Evolutionary conservation across 192 early-diverging fungal species (phyloP), one percentile per base, ranked within the genome.

Genomic region (Allomyces javanicus): DNA sequence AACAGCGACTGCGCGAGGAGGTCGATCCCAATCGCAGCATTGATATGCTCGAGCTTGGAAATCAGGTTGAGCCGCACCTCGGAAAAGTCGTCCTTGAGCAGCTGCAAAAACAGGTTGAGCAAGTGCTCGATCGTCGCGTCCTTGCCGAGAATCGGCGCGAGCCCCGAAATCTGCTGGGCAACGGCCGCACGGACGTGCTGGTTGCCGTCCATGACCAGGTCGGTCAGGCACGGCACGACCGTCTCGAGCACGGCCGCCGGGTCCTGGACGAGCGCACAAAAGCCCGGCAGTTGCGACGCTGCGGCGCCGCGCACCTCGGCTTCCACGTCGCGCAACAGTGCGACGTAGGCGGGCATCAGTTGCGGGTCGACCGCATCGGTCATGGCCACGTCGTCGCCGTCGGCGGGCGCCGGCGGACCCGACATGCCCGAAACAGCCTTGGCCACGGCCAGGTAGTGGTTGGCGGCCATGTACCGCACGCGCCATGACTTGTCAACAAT

Each of bases 21-120:
- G 67, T 99, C 93, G 68, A 99, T 95, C 62, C 96, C 96, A 71
- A 99, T 96, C 62, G 90, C 89, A 65, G 87, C 79, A 75, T 99
- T 96, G 22, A 97, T 93, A 45, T 85, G 84, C 69, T 99, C 94
- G 44, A 99, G 81, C 77, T 96, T 94, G 17, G 93, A 96, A 71
- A 99, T 99, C 66, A 99, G 92, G 77, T 96, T 96, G 25, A 99
- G 83, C 64, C 96, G 89, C 64, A 99, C 96, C 63, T 99, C 96
- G 19, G 93, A 85, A 70, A 89, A 89, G 71, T 94, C 91, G 71
- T 99, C 96, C 79, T 97, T 99, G 65, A 99, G 80, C 69, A 97
- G 83, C 55, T 90, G 93, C 72, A 99, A 76, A 73, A 99, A 94
- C 67, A 96, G 75, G n/a, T 93, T 93, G 62, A 96, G 75, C 64